A percentile compares a stretch with the other conserved stretches of the same genome.
phyloP scores from a whole-genome alignment of 345 rosid species.

The Reutealis trisperma region DNA sequence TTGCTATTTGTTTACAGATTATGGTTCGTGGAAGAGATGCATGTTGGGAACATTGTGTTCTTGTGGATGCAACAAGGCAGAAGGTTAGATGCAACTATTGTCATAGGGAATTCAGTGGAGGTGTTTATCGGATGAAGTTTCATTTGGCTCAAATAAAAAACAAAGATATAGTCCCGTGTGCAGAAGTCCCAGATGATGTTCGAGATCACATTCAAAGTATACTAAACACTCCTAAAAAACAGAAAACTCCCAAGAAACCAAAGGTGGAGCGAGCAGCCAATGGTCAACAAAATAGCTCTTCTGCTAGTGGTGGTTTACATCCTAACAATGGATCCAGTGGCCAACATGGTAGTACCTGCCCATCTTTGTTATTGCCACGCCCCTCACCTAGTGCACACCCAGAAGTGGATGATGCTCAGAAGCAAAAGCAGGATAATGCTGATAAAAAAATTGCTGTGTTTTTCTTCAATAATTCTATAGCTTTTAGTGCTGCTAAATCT shows the following conservation, averaged over 20 bases:
- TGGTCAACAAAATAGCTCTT: conserved; percentile 51
- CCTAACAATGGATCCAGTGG: conserved; percentile 48
- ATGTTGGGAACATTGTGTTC: conserved; percentile 68
- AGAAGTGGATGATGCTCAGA: conserved; percentile 37
- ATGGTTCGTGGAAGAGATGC: conserved; percentile 74
- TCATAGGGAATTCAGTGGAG: conserved; percentile 58
- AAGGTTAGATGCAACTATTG: conserved; percentile 70
- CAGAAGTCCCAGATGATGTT: conserved; percentile 49
- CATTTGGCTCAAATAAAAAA: conserved; percentile 65
- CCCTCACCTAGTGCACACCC: conserved; percentile 35
- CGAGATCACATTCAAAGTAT: conserved; percentile 47
- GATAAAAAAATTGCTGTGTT: conserved; percentile 27
- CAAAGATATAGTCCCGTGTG: conserved; percentile 57
- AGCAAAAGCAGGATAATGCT: conserved; percentile 44
- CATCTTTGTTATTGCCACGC: conserved; percentile 40
- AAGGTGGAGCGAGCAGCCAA: conserved; percentile 40
- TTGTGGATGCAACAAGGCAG: conserved; percentile 56
- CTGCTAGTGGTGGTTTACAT: conserved; percentile 46
- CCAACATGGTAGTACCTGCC: conserved; percentile 49
- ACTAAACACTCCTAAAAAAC: conserved; percentile 49
- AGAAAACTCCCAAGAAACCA: conserved; percentile 41
- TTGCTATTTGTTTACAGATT: conserved; percentile 22
- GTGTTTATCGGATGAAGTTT: conserved; percentile 70
- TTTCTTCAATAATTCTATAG: conserved; percentile 28
- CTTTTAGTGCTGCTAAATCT: conserved; percentile 25